A percentile compares a stretch with the other conserved stretches of the same genome.
Conservation (phyloP, 345 rosid genomes). For the Geranium rotundifolium region DNA sequence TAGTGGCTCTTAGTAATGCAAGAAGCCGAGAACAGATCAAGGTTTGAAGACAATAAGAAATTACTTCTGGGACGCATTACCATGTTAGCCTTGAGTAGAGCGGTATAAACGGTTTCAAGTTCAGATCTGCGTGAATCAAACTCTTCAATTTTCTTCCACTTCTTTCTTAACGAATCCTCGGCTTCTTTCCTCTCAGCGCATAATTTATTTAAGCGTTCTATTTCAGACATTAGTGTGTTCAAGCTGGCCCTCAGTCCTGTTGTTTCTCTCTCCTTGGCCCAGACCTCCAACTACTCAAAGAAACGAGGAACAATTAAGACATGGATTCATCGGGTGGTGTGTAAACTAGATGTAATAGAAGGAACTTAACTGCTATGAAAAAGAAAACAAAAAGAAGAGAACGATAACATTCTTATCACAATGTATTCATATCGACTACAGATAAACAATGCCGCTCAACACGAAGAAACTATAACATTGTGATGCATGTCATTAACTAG, state of each 20-base stretch:
- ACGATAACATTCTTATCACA: too few relatives aligned
- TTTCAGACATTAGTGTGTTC: constrained; percentile 71
- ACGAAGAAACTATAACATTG: too few relatives aligned
- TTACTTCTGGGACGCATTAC: constrained; percentile 26
- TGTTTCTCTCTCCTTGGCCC: constrained; percentile 91
- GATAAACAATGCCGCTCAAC: too few relatives aligned
- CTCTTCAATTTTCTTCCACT: constrained; percentile 94
- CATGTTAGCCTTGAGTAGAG: constrained; percentile 76
- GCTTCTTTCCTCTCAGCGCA: constrained; percentile 93
- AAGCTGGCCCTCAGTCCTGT: constrained; percentile 80
- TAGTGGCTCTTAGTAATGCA: neutral
- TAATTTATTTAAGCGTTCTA: constrained; percentile 61
- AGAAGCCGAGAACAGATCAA: neutral
- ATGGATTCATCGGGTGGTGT: neutral
- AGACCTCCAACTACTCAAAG: constrained; percentile 65
- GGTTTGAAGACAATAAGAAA: neutral
- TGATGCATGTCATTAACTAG: neutral
- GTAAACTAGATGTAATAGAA: too few relatives aligned
- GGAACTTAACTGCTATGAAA: too few relatives aligned
- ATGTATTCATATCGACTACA: too few relatives aligned
- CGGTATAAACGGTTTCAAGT: constrained; percentile 71
- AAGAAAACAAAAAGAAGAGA: too few relatives aligned
- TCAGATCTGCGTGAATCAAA: constrained; percentile 87
- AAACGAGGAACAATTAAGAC: constrained; percentile 2
- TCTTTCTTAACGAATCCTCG: constrained; percentile 74